These are phyloP conservation scores for Saccharata proteae DNA, from an alignment of 2,329 filamentous ascomycete species.

Conservation along the genomic window DNA sequence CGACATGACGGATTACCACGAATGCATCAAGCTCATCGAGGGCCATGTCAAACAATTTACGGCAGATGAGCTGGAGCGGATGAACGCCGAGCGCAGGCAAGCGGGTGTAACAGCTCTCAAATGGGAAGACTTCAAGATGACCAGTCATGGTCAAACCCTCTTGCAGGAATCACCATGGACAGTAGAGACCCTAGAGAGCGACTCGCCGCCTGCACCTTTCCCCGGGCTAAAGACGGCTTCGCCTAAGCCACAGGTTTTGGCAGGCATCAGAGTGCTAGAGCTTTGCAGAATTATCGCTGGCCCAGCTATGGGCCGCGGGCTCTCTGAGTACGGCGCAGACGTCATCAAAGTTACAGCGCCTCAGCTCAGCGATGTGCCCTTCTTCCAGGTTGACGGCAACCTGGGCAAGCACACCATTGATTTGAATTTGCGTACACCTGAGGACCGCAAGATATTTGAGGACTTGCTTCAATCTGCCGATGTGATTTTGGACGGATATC, in stretches of 20 bases:
- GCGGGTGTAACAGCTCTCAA: slow-evolving; percentile 30
- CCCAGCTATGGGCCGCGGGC: slow-evolving; percentile 56
- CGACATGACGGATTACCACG: slow-evolving; percentile 39
- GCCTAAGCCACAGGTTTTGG: slow-evolving; percentile 29
- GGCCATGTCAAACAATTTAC: slow-evolving; percentile 29
- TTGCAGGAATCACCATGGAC: slow-evolving; percentile 32
- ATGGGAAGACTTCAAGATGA: slow-evolving; percentile 27
- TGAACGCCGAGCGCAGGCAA: slow-evolving; percentile 29
- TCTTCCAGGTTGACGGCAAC: slow-evolving; percentile 62
- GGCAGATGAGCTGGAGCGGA: slow-evolving; percentile 27
- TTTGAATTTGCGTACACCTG: slow-evolving; percentile 46
- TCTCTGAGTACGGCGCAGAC: slow-evolving; percentile 64
- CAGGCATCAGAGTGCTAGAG: slow-evolving; percentile 60
- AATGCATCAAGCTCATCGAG: slow-evolving; percentile 29
- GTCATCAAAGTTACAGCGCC: slow-evolving; percentile 62
- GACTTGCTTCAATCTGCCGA: slow-evolving; percentile 49
- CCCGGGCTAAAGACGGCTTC: slow-evolving; percentile 24
- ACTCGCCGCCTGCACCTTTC: slow-evolving; percentile 39
- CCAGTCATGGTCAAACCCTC: slow-evolving; percentile 29
- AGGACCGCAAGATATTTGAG: slow-evolving; percentile 46
- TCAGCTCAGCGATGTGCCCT: slow-evolving; percentile 56
- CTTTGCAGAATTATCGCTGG: slow-evolving; percentile 66
- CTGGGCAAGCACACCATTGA: slow-evolving; percentile 57
- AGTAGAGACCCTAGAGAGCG: slow-evolving; percentile 38
- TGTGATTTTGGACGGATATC: slow-evolving; percentile 57